These are phyloP conservation scores for Diaporthe nobilis DNA, from an alignment of 2,329 filamentous ascomycete genomes.

Conservation along the genomic window DNA sequence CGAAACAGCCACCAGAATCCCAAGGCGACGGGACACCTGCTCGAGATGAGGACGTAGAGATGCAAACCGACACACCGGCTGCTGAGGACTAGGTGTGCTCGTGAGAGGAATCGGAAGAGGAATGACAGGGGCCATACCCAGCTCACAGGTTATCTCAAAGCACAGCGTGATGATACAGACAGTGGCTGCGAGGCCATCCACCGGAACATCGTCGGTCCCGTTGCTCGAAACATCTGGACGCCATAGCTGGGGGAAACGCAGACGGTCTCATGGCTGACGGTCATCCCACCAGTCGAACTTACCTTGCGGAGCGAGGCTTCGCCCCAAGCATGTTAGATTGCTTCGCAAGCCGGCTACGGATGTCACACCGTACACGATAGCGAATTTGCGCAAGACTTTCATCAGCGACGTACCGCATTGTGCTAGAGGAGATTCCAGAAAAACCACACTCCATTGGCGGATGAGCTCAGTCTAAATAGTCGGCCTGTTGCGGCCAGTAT, in stretches of 20 bases:
- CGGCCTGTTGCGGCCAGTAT: not conserved
- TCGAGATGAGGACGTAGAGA: slow-evolving; percentile 65
- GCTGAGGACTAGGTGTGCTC: slow-evolving; percentile 13
- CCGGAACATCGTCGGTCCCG: not conserved
- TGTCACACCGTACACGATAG: not conserved
- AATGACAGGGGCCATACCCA: not conserved
- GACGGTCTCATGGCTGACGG: not conserved
- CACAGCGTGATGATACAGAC: not conserved
- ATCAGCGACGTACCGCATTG: not conserved
- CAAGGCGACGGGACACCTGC: slow-evolving; percentile 48
- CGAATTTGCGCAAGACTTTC: not conserved
- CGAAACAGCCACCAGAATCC: slow-evolving; percentile 38
- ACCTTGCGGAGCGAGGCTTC: not conserved
- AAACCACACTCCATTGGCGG: not conserved
- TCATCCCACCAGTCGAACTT: not conserved
- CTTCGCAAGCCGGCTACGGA: not conserved
- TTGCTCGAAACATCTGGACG: not conserved
- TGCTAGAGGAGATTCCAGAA: not conserved
- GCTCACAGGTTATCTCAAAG: not conserved
- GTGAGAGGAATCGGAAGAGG: not conserved
- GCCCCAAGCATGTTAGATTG: not conserved
- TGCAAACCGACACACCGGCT: slow-evolving; percentile 58
- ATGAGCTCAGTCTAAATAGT: not conserved
- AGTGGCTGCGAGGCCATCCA: not conserved
- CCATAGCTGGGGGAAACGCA: not conserved